Evolutionary conservation across 805 yeast genomes (phyloP).

Genomic region (Phaffomyces thermotolerans): DNA sequence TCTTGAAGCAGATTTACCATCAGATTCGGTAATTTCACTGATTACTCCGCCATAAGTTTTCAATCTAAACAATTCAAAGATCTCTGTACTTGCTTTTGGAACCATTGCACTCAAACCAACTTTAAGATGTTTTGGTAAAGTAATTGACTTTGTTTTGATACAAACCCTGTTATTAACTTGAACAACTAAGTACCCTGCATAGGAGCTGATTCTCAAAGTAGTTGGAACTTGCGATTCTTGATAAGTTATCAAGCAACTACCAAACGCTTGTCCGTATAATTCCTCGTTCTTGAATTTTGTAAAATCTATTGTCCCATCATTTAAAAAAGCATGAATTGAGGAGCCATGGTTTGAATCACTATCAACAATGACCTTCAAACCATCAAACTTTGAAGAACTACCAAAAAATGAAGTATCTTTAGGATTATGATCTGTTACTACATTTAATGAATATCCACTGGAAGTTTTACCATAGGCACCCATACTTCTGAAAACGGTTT

Average conservation of each 20-base stretch:
- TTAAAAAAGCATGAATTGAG: constrained; percentile 50
- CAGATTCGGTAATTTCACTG: constrained; percentile 51
- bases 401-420: constrained; percentile 34
- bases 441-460: constrained; percentile 56
- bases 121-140: constrained; percentile 36
- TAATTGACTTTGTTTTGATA: constrained; percentile 52
- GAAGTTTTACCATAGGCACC: constrained; percentile 42
- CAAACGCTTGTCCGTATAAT: constrained; percentile 34
- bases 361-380: constrained; percentile 56
- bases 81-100: constrained; percentile 38
- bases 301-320: constrained; percentile 45
- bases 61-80: constrained; percentile 57
- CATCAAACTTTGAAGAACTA: constrained; percentile 55
- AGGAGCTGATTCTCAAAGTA: constrained; percentile 59
- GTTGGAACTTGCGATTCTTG: constrained; percentile 67
- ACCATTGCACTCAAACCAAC: constrained; percentile 50
- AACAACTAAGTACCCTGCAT: constrained; percentile 45
- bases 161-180: constrained; percentile 68
- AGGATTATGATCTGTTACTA: constrained; percentile 29
- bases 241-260: constrained; percentile 50
- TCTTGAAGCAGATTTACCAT: constrained; percentile 38
- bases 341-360: constrained; percentile 39
- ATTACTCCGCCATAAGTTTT: constrained; percentile 47
- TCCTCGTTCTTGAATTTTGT: constrained; percentile 19
- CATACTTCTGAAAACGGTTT: constrained; percentile 54